A percentile compares a stretch with the other conserved stretches of the same genome.
These are phyloP conservation scores for Leccinum longicurvipes DNA, from an alignment of 768 basidiomycete species.

Conservation along the genomic window DNA sequence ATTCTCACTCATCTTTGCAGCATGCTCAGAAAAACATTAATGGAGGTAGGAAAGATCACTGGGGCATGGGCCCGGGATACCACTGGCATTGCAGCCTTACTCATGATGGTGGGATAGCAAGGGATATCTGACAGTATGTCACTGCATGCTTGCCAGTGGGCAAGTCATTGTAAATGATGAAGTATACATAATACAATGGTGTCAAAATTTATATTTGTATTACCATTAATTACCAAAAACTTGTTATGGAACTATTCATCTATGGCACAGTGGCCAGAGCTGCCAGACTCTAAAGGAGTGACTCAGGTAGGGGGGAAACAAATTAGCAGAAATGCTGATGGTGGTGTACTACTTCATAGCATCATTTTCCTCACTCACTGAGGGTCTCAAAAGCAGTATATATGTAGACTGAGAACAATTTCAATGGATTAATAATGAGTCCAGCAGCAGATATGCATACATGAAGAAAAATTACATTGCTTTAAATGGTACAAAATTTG, in stretches of 20 bases:
- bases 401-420: no score
- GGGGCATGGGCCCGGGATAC: constrained; percentile 98
- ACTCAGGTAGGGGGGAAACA: constrained; percentile 99
- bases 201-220: constrained; percentile 9
- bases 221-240: constrained; percentile 75
- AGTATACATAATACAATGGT: constrained; percentile 50
- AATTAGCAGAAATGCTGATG: constrained; percentile 98
- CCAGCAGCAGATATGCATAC: no score
- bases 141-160: constrained; percentile 99
- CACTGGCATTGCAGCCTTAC: no score
- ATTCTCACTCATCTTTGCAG: constrained; percentile 99
- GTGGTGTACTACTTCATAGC: constrained; percentile 99
- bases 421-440: no score
- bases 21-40: constrained; percentile 99
- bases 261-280: constrained; percentile 99
- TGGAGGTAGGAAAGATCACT: constrained; percentile 99
- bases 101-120: no score
- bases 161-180: constrained; percentile 99
- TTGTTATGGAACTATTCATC: constrained; percentile 99
- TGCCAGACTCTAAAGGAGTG: no score
- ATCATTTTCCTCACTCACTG: constrained; percentile 99
- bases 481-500: no score
- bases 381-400: no score
- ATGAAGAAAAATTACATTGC: no score
- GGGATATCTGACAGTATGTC: constrained; percentile 99